Evolutionary conservation across 768 basidiomycete genomes (phyloP).

Genomic region (Tylopilus vinaceipallidus): DNA sequence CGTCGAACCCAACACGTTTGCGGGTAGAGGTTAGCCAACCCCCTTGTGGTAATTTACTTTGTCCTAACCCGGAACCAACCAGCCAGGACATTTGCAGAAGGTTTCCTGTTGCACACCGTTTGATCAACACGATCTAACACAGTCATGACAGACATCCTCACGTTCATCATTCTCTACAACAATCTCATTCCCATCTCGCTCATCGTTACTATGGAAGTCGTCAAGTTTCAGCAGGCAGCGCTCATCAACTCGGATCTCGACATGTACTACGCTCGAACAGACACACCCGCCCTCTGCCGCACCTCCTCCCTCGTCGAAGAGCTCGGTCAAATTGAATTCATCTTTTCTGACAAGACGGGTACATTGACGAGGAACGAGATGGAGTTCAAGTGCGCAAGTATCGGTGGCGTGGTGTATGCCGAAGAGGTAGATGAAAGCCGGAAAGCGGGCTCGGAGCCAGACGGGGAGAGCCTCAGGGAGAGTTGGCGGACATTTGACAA

Average conservation of each 20-base stretch:
- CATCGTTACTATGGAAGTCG: slow-evolving; percentile 99
- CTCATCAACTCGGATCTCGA: slow-evolving; percentile 97
- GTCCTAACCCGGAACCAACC: background rate
- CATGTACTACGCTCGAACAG: slow-evolving; percentile 95
- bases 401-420: slow-evolving; percentile 87
- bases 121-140: slow-evolving; percentile 3
- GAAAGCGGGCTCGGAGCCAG: slow-evolving; percentile 52
- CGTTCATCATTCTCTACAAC: slow-evolving; percentile 98
- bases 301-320: slow-evolving; percentile 98
- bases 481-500: slow-evolving; percentile 83
- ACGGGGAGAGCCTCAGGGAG: slow-evolving; percentile 38
- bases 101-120: slow-evolving; percentile 34
- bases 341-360: slow-evolving; percentile 94
- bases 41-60: too few species aligned
- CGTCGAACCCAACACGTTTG: slow-evolving; percentile 54
- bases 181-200: slow-evolving; percentile 99
- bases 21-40: slow-evolving; percentile 56
- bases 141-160: slow-evolving; percentile 74
- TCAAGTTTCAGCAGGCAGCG: slow-evolving; percentile 97
- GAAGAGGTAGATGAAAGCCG: slow-evolving; percentile 88
- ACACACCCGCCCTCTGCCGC: slow-evolving; percentile 96
- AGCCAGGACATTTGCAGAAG: slow-evolving; percentile 85
- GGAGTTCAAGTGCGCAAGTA: slow-evolving; percentile 91
- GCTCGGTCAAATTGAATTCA: slow-evolving; percentile 95
- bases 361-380: slow-evolving; percentile 97